Evolutionary conservation across 148 eudicot genomes (phyloP).

Genomic region (Persicaria maculosa): DNA sequence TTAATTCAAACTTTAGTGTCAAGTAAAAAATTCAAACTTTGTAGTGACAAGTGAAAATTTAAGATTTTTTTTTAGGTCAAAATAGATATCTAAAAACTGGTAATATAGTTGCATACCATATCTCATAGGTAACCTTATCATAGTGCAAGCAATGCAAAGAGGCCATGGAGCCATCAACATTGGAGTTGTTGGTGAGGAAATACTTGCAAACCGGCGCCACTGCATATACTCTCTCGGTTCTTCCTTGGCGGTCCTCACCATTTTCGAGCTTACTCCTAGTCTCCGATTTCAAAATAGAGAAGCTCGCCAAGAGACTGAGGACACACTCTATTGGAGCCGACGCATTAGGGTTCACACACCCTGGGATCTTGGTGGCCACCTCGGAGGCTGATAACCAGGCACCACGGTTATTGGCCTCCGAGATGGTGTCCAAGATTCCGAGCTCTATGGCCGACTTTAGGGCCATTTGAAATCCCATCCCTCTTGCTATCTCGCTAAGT

Average conservation of each 20-base stretch:
- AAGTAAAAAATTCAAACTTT: no score
- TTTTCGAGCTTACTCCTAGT: background rate
- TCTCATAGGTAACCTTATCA: conserved; percentile 5
- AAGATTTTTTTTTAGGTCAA: no score
- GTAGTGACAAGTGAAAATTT: no score
- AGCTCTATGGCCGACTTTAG: conserved; percentile 18
- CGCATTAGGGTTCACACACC: conserved; percentile 20
- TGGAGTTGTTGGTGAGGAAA: conserved; percentile 16
- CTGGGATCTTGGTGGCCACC: conserved; percentile 18
- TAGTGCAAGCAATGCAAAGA: conserved; percentile 7
- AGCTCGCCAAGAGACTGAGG: conserved; percentile 21
- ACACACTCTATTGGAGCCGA: conserved; percentile 15
- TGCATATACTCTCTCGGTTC: conserved; percentile 15
- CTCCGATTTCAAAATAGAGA: conserved; percentile 11
- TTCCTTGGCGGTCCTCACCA: background rate
- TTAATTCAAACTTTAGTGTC: no score
- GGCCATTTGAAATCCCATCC: conserved; percentile 9
- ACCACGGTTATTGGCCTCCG: background rate
- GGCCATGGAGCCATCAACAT: conserved; percentile 16
- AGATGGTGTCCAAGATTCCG: conserved; percentile 21
- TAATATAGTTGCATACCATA: conserved; percentile 13
- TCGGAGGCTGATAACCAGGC: conserved; percentile 11
- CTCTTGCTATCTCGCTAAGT: conserved; percentile 1
- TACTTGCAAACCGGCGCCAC: conserved; percentile 19
- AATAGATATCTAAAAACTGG: background rate